These are phyloP conservation scores for Penicillium fuscoglaucum DNA, from an alignment of 2,329 filamentous ascomycete genomes.

Conservation along the genomic window DNA sequence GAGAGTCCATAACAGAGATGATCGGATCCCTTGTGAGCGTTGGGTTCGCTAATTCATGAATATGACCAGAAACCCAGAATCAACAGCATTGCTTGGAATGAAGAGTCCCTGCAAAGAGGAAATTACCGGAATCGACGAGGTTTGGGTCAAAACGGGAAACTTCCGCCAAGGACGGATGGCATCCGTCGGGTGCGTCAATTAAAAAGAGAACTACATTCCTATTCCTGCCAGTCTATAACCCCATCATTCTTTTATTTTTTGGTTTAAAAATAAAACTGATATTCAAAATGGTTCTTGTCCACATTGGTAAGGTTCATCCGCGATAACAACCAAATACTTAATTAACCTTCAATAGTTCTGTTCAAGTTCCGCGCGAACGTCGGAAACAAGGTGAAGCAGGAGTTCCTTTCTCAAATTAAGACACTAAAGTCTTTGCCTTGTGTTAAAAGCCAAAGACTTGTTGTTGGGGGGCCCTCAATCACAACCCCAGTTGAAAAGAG, in stretches of 20 bases:
- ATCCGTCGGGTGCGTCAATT: background rate
- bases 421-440: conserved; percentile 51
- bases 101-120: background rate
- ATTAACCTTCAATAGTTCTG: conserved; percentile 41
- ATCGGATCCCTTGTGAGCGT: too few relatives aligned
- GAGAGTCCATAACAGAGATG: conserved; percentile 25
- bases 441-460: conserved; percentile 51
- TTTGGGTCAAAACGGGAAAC: background rate
- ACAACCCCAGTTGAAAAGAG: conserved; percentile 55
- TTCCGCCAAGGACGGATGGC: conserved; percentile 4
- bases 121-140: background rate
- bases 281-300: conserved; percentile 27
- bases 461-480: conserved; percentile 56
- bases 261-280: background rate
- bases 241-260: background rate
- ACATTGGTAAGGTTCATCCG: conserved; percentile 23
- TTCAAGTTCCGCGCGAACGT: conserved; percentile 53
- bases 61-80: background rate
- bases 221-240: background rate
- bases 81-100: background rate
- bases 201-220: background rate
- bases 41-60: background rate
- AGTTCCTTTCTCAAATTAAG: conserved; percentile 51
- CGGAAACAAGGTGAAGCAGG: conserved; percentile 44
- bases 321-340: too few relatives aligned